Conservation (phyloP, 2,329 filamentous ascomycete species). For the Ophiocordyceps camponoti-floridani region DNA sequence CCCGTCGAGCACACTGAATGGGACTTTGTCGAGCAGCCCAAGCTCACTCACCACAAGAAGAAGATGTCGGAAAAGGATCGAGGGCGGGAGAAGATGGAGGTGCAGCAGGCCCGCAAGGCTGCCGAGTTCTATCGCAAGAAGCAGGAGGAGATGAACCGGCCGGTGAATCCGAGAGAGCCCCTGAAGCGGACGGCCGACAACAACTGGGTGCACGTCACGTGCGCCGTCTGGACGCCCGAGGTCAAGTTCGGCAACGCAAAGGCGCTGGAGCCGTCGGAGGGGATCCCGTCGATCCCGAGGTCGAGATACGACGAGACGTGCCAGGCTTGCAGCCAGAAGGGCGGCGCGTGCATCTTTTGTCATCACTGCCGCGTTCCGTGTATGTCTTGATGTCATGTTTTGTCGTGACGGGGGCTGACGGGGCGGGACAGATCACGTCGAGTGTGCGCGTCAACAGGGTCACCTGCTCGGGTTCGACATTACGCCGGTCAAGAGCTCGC, state of each 20-base stretch:
- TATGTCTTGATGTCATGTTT: slow-evolving; percentile 19
- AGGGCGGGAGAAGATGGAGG: slow-evolving; percentile 73
- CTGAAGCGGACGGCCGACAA: slow-evolving; percentile 90
- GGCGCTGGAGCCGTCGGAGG: slow-evolving; percentile 71
- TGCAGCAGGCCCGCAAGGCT: slow-evolving; percentile 62
- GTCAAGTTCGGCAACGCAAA: slow-evolving; percentile 80
- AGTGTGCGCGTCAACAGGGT: slow-evolving; percentile 71
- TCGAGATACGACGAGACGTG: slow-evolving; percentile 61
- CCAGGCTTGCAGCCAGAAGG: slow-evolving; percentile 60
- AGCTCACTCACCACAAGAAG: slow-evolving; percentile 46
- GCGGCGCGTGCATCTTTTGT: slow-evolving; percentile 70
- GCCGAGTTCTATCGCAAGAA: slow-evolving; percentile 68
- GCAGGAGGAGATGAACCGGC: slow-evolving; percentile 71
- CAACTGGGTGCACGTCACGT: slow-evolving; percentile 95
- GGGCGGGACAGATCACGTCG: slow-evolving; percentile 41
- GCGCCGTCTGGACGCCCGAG: slow-evolving; percentile 81
- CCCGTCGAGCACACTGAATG: slow-evolving; percentile 66
- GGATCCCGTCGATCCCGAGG: slow-evolving; percentile 65
- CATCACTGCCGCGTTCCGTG: slow-evolving; percentile 46
- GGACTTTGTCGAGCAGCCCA: slow-evolving; percentile 60
- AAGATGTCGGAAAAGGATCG: slow-evolving; percentile 78
- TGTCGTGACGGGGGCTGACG: slow-evolving; percentile 4
- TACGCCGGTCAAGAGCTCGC: slow-evolving; percentile 72
- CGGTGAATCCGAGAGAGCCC: slow-evolving; percentile 69
- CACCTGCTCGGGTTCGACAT: slow-evolving; percentile 84